Base-by-base conservation (phyloP, 2,329 filamentous ascomycete genomes). In the Elsinoe australis region DNA sequence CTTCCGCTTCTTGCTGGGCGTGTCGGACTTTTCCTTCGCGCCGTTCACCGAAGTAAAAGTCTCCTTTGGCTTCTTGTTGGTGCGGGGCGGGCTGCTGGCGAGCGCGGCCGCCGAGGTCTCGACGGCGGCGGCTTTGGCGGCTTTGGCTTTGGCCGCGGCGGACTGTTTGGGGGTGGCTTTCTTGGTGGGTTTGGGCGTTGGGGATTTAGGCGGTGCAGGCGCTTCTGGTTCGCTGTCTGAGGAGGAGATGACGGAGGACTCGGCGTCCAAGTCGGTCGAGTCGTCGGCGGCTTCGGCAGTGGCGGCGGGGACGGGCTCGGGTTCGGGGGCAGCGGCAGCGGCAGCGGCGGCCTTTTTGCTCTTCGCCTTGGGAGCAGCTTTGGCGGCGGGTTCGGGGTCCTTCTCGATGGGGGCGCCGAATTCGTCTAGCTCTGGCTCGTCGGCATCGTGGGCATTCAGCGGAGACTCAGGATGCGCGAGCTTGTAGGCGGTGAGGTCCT, bases 401-500 rank as follows among this genome's bases (percentile, higher is more conserved):
- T 55, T 58, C 29, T 66, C 64, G 5, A 29, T 29, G 7, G 26
- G 26, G 26, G 60, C 65, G 21, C 61, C 64, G 9, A 63, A 66
- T 38, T 59, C 58, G 21, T 65, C 63, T 49, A 39, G 18, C 51
- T 53, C 55, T 38, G 54, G 61, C 29, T 64, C 64, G 5, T 55
- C 63, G 21, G 57, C 56, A 17, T 58, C 59, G 14, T 67, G 61
- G 38, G 63, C 64, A 52, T 68, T 66, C 34, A 66, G 63, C 0
- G 71, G 63, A 39, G 19, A 51, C 17, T 56, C 62, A 10, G 66
- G 66, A 35, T 64, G 65, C n/a, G 67, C 68, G 45, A 72, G 72
- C 58, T 78, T 74, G 67, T 82, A 83, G 3, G 68, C 70, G 44
- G 68, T 68, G 59, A 77, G 69, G 46, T 75, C 71, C 49, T 71